Conservation (phyloP, 371 early-diverging fungal species). For the Apophysomyces sp. region DNA sequence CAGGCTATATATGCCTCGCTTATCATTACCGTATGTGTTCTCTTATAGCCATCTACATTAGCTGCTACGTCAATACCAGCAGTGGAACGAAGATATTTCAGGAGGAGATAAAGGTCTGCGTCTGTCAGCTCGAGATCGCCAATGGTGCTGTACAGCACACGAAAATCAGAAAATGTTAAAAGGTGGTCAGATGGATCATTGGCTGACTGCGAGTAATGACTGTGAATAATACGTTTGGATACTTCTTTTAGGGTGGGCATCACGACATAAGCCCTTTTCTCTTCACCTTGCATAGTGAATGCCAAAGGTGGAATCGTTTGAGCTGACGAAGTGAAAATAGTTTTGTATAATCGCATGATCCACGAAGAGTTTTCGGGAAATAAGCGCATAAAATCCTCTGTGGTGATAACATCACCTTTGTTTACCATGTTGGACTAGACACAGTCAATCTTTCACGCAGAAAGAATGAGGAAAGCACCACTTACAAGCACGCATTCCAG, state of each 20-base stretch:
- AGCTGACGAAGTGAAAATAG: not conserved
- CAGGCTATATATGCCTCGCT: not conserved
- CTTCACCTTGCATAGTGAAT: not conserved
- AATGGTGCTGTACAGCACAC: slow-evolving; percentile 12
- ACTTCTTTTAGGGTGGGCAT: slow-evolving; percentile 32
- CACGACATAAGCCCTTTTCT: slow-evolving; percentile 19
- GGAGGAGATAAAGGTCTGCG: slow-evolving; percentile 26
- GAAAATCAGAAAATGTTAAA: slow-evolving; percentile 39
- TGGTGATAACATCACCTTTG: slow-evolving; percentile 27
- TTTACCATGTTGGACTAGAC: slow-evolving; percentile 9
- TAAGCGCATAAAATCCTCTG: slow-evolving; percentile 13
- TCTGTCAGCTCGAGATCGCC: slow-evolving; percentile 30
- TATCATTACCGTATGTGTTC: slow-evolving; percentile 15
- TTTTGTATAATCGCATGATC: not conserved
- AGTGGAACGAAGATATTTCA: slow-evolving; percentile 28
- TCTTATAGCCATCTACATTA: slow-evolving; percentile 33
- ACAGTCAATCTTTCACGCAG: not conserved
- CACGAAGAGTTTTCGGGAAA: slow-evolving; percentile 8
- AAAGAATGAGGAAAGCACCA: not conserved
- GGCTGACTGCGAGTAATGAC: slow-evolving; percentile 12
- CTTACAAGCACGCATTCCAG: slow-evolving; percentile 20
- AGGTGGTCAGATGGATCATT: slow-evolving; percentile 13
- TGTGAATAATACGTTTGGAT: slow-evolving; percentile 14
- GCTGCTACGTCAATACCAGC: slow-evolving; percentile 30
- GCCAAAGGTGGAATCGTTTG: not conserved